phyloP scores from a whole-genome alignment of 2,329 filamentous ascomycete species.

The Exophiala viscosa region DNA sequence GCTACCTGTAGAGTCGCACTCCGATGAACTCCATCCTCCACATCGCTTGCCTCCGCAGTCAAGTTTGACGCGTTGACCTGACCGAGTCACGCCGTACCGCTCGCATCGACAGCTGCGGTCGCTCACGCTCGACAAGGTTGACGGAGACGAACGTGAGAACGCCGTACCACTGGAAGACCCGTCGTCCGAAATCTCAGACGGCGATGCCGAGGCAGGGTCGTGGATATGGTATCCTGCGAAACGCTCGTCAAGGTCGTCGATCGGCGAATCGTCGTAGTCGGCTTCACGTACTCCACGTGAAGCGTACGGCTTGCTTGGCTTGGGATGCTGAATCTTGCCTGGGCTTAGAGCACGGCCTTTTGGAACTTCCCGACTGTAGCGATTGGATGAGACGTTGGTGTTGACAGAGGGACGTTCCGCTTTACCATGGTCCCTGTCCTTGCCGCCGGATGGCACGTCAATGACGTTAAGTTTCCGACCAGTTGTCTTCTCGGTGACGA shows the following conservation, averaged over 20 bases:
- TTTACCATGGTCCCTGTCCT: slow-evolving; percentile 30
- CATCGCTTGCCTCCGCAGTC: slow-evolving; percentile 90
- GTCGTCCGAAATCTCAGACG: slow-evolving; percentile 60
- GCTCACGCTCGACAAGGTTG: slow-evolving; percentile 63
- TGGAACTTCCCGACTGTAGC: slow-evolving; percentile 62
- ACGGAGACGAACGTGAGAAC: slow-evolving; percentile 54
- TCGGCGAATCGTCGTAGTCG: slow-evolving; percentile 65
- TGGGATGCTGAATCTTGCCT: slow-evolving; percentile 85
- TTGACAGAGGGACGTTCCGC: slow-evolving; percentile 40
- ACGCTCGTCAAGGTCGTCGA: slow-evolving; percentile 73
- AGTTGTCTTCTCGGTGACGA: slow-evolving; percentile 91
- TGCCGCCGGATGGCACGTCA: slow-evolving; percentile 67
- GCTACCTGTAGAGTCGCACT: slow-evolving; percentile 21
- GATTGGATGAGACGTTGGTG: slow-evolving; percentile 47
- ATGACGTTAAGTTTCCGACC: slow-evolving; percentile 97
- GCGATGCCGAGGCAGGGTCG: slow-evolving; percentile 69
- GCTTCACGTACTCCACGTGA: slow-evolving; percentile 81
- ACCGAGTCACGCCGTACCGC: slow-evolving; percentile 92
- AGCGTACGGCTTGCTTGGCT: slow-evolving; percentile 81
- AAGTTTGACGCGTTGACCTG: slow-evolving; percentile 88
- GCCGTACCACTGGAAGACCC: slow-evolving; percentile 46
- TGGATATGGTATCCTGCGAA: slow-evolving; percentile 70
- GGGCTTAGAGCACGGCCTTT: slow-evolving; percentile 85
- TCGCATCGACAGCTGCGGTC: slow-evolving; percentile 78
- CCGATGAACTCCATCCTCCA: slow-evolving; percentile 56